Evolutionary conservation across 2,329 filamentous ascomycete species (phyloP).

Genomic region (Pseudopyricularia javanii): DNA sequence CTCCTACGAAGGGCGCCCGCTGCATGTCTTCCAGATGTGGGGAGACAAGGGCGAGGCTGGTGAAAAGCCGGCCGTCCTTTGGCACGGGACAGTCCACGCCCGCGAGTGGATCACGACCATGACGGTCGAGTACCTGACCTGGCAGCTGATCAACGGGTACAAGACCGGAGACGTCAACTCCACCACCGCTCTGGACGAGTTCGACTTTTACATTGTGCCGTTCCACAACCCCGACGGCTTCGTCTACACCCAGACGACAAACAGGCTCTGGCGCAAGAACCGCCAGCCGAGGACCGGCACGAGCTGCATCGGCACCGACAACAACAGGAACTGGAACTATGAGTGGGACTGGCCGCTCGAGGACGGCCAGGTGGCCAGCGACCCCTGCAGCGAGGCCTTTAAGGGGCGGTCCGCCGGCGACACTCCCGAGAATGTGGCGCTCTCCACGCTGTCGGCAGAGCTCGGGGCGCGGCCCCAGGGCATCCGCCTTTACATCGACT

Average conservation of each 20-base stretch:
- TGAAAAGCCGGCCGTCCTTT: conserved; percentile 32
- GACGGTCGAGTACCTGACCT: conserved; percentile 35
- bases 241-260: conserved; percentile 33
- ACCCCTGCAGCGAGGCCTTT: conserved; percentile 38
- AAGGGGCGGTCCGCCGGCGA: conserved; percentile 28
- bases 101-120: conserved; percentile 42
- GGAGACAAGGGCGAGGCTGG: conserved; percentile 24
- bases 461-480: conserved; percentile 25
- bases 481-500: conserved; percentile 45
- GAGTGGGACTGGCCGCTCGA: conserved; percentile 24
- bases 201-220: conserved; percentile 46
- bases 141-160: conserved; percentile 31
- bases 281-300: conserved; percentile 24
- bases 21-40: conserved; percentile 45
- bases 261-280: conserved; percentile 43
- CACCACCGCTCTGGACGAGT: conserved; percentile 35
- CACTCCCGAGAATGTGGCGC: conserved; percentile 27
- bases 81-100: conserved; percentile 39
- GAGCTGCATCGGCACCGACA: conserved; percentile 35
- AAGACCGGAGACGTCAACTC: conserved; percentile 19
- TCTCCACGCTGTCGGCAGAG: conserved; percentile 30
- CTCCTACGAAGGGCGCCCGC: conserved; percentile 32
- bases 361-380: conserved; percentile 27
- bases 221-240: conserved; percentile 42
- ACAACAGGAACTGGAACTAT: conserved; percentile 42